Evolutionary conservation across 345 rosid genomes (phyloP).

Genomic region (Brassica napus): Da-Ae NC_063435.1:5454001-5454500

Average conservation of each 20-base stretch:
- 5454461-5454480: conserved; percentile 47
- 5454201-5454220: not conserved
- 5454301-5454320: conserved; percentile 12
- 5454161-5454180: no score
- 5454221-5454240: not conserved
- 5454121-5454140: no score
- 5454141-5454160: no score
- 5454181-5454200: not conserved
- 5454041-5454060: no score
- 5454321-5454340: conserved; percentile 38
- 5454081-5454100: no score
- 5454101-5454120: no score
- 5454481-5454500: conserved; percentile 18
- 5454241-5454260: not conserved
- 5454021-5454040: no score
- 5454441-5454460: conserved; percentile 41
- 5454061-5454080: no score
- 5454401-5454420: conserved; percentile 42
- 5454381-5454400: conserved; percentile 45
- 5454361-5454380: conserved; percentile 32
- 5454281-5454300: not conserved
- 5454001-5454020: conserved; percentile 9
- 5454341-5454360: conserved; percentile 27
- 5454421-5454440: conserved; percentile 39
- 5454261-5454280: not conserved